These are phyloP conservation scores for Myriosclerotinia duriaeana DNA, from an alignment of 2,329 filamentous ascomycete genomes.

Conservation along the genomic window DNA sequence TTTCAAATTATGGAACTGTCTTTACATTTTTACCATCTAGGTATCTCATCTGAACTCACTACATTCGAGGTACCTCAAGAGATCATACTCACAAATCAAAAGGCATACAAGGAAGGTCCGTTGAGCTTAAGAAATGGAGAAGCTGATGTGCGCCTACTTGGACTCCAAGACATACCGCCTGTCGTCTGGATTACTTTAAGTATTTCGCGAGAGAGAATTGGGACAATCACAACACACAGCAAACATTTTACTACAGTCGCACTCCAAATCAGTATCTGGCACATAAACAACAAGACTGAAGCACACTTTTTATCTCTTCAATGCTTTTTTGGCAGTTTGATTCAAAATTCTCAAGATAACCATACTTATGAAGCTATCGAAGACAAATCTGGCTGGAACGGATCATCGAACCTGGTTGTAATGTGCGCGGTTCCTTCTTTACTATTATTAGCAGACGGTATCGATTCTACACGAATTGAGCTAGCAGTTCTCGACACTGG, in stretches of 20 bases:
- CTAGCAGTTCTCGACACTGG: not conserved
- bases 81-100: not conserved
- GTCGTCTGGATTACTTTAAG: slow-evolving; percentile 23
- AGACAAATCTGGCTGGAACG: not conserved
- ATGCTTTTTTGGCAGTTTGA: slow-evolving; percentile 12
- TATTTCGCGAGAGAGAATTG: slow-evolving; percentile 16
- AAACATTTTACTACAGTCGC: not conserved
- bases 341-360: not conserved
- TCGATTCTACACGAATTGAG: not conserved
- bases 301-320: slow-evolving; percentile 2
- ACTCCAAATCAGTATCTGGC: slow-evolving; percentile 2
- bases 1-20: not conserved
- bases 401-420: slow-evolving; percentile 4
- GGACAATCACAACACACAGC: not conserved
- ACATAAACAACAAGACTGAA: not conserved
- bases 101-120: no score
- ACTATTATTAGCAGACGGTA: not conserved
- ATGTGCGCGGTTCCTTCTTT: slow-evolving; percentile 11
- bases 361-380: not conserved
- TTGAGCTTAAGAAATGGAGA: not conserved
- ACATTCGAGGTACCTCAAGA: not conserved
- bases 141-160: not conserved
- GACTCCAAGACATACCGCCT: slow-evolving; percentile 16
- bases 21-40: not conserved
- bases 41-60: not conserved